phyloP scores from a whole-genome alignment of 257 asterid species.

The Paulownia fortunei region DNA sequence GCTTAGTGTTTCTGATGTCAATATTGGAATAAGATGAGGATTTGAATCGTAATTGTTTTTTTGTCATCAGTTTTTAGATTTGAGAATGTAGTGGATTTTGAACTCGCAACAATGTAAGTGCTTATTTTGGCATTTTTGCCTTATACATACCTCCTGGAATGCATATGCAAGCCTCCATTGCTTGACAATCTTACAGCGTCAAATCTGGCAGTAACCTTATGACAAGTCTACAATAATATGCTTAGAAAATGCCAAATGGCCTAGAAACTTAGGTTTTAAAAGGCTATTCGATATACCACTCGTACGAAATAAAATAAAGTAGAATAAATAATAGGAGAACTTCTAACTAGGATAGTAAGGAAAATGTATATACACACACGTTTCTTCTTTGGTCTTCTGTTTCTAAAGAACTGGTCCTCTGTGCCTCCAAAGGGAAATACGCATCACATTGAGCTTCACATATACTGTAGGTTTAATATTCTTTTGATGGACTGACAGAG shows the following conservation, averaged over 20 bases:
- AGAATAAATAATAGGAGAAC: neutral
- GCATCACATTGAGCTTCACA: neutral
- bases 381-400: neutral
- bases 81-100: constrained; percentile 17
- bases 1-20: neutral
- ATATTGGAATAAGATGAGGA: neutral
- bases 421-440: constrained; percentile 2
- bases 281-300: constrained; percentile 8
- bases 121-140: neutral
- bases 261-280: neutral
- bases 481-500: constrained; percentile 4
- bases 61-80: neutral
- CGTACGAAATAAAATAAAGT: neutral
- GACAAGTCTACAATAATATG: neutral
- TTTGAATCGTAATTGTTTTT: neutral
- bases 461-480: neutral
- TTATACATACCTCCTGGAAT: neutral
- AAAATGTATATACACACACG: neutral
- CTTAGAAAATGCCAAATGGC: constrained; percentile 14
- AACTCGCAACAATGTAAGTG: neutral
- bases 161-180: constrained; percentile 9
- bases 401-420: neutral
- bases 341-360: constrained; percentile 5
- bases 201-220: constrained; percentile 10
- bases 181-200: constrained; percentile 1